Conservation (phyloP, 2,329 filamentous ascomycete genomes). For the Pseudopyrenochaeta lycopersici region DNA sequence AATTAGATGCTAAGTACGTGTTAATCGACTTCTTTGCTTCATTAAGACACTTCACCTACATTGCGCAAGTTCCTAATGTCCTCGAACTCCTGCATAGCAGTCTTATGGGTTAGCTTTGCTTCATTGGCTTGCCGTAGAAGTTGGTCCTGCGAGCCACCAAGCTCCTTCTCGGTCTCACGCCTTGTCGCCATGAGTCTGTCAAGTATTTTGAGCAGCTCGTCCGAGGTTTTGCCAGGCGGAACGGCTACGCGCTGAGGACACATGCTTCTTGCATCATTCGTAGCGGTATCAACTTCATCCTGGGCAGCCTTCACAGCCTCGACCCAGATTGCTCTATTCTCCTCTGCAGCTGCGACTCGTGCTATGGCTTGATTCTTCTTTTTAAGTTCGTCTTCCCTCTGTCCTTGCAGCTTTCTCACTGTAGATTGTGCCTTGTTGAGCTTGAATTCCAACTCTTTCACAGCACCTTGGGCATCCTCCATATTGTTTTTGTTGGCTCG, state of each 20-base stretch:
- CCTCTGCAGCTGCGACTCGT: conserved; percentile 43
- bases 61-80: conserved; percentile 23
- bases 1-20: conserved; percentile 57
- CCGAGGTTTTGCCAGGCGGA: conserved; percentile 40
- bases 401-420: conserved; percentile 38
- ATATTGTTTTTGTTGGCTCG: conserved; percentile 40
- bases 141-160: conserved; percentile 46
- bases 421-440: conserved; percentile 41
- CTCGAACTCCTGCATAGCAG: conserved; percentile 29
- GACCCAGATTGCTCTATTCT: conserved; percentile 37
- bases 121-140: conserved; percentile 34
- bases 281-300: conserved; percentile 33
- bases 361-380: conserved; percentile 54
- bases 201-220: conserved; percentile 41
- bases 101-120: conserved; percentile 38
- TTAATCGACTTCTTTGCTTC: conserved; percentile 5
- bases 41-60: conserved; percentile 15
- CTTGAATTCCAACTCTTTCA: conserved; percentile 30
- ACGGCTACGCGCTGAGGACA: conserved; percentile 40
- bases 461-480: conserved; percentile 36
- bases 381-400: conserved; percentile 46
- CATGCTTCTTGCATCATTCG: conserved; percentile 22
- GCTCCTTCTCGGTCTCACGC: conserved; percentile 35
- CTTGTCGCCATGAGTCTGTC: conserved; percentile 40
- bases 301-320: conserved; percentile 37